These are phyloP conservation scores for Gliomastix tumulicola DNA, from an alignment of 2,329 filamentous ascomycete genomes.

Conservation along the genomic window DNA sequence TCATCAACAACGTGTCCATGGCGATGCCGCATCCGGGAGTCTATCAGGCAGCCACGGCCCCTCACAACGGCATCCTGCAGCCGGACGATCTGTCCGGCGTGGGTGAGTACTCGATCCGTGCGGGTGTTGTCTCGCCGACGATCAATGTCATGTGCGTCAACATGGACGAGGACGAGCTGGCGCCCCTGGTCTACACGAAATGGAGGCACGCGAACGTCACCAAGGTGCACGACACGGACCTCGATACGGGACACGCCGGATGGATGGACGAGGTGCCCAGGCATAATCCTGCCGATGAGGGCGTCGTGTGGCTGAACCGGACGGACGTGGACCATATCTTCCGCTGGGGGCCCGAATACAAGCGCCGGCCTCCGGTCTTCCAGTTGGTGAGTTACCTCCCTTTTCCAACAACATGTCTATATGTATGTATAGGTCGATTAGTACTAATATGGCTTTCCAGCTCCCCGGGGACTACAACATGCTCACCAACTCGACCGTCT, in stretches of 20 bases:
- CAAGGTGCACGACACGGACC: conserved; percentile 22
- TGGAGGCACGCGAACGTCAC: conserved; percentile 45
- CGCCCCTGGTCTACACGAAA: conserved; percentile 54
- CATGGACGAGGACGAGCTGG: conserved; percentile 50
- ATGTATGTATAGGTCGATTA: not conserved
- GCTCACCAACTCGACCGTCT: conserved; percentile 44
- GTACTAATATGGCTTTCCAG: conserved; percentile 15
- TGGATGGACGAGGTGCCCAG: conserved; percentile 32
- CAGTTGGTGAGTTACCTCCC: conserved; percentile 27
- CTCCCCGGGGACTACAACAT: conserved; percentile 61
- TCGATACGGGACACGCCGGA: conserved; percentile 18
- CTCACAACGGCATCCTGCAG: conserved; percentile 61
- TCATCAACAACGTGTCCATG: conserved; percentile 70
- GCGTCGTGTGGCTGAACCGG: conserved; percentile 36
- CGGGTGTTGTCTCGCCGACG: conserved; percentile 62
- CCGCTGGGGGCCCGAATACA: conserved; percentile 49
- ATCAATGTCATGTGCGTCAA: conserved; percentile 70
- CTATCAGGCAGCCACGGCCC: conserved; percentile 54
- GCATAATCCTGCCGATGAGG: conserved; percentile 12
- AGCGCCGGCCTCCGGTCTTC: conserved; percentile 46
- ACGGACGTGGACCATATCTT: conserved; percentile 66
- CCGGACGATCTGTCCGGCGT: conserved; percentile 57
- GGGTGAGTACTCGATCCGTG: conserved; percentile 61
- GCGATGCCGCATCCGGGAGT: conserved; percentile 70
- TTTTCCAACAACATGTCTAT: not conserved